Base-by-base conservation (phyloP, 169 alveolate species). In the Eimeria sp. region DNA sequence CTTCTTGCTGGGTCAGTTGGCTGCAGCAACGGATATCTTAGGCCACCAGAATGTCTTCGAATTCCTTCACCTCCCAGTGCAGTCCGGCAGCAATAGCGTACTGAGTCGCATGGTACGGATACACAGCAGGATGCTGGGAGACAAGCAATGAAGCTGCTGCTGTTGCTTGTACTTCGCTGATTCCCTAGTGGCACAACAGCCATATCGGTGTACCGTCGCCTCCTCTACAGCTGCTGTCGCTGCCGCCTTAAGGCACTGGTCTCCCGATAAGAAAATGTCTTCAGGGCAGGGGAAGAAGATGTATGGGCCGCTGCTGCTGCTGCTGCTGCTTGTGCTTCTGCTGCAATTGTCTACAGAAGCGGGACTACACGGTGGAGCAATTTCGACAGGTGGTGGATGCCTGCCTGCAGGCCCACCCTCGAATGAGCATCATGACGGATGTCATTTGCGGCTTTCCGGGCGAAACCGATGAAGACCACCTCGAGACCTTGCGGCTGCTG, bases 381-480 rank as follows among this genome's bases (percentile, higher is more conserved):
- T 99, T 99, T 95, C 97, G 95, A 80, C 96, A 96, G 88, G 97
- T 99, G 40, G 99, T 99, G 95, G 99, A 98, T 86, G 97, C 97
- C 90, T 97, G 99, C 47, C 94, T 91, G 54, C 11, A n/a, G 47
- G 89, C 91, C 73, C 98, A 98, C 49, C 99, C 99, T 22, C 96
- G 98, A 82, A 97, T 99, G 92, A 98, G 99, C 9, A 97, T 99
- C 45, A 99, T 99, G 9, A 99, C 99, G 11, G 99, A 99, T 96
- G 98, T 99, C 95, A 99, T 99, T 76, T 99, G 99, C 96, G 99
- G 99, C 75, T 99, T 99, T 95, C 99, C 99, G 11, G 98, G 99
- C 13, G 99, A 99, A 96, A 98, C 98, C 16, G 99, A 98, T 57
- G 98, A 98, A 78, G 99, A 99, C 92, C 99, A 98, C 87, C 95